phyloP scores from a whole-genome alignment of 257 asterid species.

The Verbena officinalis region DNA sequence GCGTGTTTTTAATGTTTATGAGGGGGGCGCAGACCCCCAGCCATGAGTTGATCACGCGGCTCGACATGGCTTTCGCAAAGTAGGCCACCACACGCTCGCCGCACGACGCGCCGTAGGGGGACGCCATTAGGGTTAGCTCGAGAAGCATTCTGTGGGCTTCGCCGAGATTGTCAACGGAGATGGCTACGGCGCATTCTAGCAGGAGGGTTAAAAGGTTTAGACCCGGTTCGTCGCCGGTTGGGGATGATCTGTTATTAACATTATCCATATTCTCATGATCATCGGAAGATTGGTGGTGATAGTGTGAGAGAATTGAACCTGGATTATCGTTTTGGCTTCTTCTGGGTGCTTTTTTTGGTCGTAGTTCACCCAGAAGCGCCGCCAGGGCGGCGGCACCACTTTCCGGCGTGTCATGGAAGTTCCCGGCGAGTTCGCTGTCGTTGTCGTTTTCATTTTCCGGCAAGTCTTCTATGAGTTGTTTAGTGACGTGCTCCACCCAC shows the following conservation, averaged over 20 bases:
- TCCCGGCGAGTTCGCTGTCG: not conserved
- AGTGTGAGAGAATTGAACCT: conserved; percentile 19
- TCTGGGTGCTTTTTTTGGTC: conserved; percentile 42
- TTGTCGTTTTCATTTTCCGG: conserved; percentile 43
- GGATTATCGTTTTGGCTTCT: conserved; percentile 30
- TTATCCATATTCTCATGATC: not conserved
- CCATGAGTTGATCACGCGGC: conserved; percentile 81
- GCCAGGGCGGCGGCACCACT: conserved; percentile 29
- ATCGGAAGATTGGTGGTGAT: conserved; percentile 9
- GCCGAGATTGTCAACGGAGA: conserved; percentile 68
- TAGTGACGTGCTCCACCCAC: conserved; percentile 73
- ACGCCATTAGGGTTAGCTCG: conserved; percentile 63
- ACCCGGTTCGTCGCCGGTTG: conserved; percentile 48
- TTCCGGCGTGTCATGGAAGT: conserved; percentile 5
- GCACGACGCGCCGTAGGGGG: conserved; percentile 56
- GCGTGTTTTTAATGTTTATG: conserved; percentile 41
- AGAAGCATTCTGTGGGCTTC: conserved; percentile 79
- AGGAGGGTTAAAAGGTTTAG: conserved; percentile 50
- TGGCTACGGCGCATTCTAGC: conserved; percentile 77
- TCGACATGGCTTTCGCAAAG: conserved; percentile 72
- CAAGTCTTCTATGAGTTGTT: conserved; percentile 60
- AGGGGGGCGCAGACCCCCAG: conserved; percentile 62
- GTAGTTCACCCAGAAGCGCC: conserved; percentile 37
- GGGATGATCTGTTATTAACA: not conserved
- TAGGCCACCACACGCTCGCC: conserved; percentile 77